phyloP scores from a whole-genome alignment of 495 filamentous ascomycete genomes.

The Lasiosphaeria hispida region DNA sequence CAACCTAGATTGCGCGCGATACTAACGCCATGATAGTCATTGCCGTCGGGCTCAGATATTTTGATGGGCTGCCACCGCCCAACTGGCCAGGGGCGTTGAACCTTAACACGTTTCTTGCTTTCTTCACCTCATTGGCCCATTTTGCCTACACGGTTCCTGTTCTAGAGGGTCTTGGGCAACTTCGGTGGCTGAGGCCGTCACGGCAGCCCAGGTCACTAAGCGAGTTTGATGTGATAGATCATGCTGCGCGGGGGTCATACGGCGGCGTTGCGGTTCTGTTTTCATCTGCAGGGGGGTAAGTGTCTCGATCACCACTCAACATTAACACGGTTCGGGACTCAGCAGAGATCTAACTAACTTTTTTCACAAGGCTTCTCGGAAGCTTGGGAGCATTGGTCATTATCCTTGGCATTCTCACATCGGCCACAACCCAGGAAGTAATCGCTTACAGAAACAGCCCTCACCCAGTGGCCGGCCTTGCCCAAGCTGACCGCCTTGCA shows the following conservation, averaged over 20 bases:
- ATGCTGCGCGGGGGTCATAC: slow-evolving; percentile 35
- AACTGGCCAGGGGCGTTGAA: slow-evolving; percentile 42
- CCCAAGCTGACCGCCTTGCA: too few species aligned
- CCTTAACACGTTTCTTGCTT: slow-evolving; percentile 42
- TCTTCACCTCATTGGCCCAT: slow-evolving; percentile 40
- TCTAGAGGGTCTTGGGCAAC: slow-evolving; percentile 35
- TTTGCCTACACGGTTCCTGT: slow-evolving; percentile 35
- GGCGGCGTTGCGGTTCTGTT: slow-evolving; percentile 6
- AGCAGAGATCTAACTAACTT: too few species aligned
- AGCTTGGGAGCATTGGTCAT: too few species aligned
- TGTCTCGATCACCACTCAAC: background rate
- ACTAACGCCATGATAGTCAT: slow-evolving; percentile 18
- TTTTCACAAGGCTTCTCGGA: too few species aligned
- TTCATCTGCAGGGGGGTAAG: slow-evolving; percentile 11
- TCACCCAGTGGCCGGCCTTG: too few species aligned
- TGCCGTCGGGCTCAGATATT: slow-evolving; percentile 32
- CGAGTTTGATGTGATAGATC: slow-evolving; percentile 41
- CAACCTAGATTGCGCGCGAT: too few species aligned
- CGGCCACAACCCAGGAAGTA: too few species aligned
- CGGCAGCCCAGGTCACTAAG: slow-evolving; percentile 30
- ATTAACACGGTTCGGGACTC: too few species aligned
- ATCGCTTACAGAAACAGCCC: too few species aligned
- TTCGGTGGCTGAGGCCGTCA: slow-evolving; percentile 44
- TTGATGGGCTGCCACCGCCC: slow-evolving; percentile 36
- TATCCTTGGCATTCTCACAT: too few species aligned